A percentile compares a stretch with the other conserved stretches of the same genome.
These are phyloP conservation scores for Limnanthes douglasii DNA, from an alignment of 345 rosid species.

Conservation along the genomic window DNA sequence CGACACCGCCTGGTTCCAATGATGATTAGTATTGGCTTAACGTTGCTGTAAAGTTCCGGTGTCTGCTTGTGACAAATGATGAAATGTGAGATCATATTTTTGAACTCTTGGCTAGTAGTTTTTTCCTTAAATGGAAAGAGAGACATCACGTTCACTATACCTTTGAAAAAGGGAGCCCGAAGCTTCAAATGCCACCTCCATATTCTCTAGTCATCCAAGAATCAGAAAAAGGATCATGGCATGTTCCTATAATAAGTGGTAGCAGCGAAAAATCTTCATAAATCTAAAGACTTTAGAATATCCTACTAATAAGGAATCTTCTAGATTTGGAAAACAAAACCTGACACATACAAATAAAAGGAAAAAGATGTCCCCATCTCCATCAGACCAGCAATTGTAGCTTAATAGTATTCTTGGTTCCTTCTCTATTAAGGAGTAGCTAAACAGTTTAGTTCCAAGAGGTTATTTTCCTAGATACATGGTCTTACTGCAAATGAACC, in stretches of 20 bases:
- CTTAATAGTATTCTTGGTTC: too few relatives aligned
- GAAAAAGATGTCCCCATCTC: too few relatives aligned
- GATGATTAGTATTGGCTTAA: constrained; percentile 81
- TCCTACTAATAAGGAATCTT: too few relatives aligned
- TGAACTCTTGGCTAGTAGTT: constrained; percentile 42
- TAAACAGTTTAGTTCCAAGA: too few relatives aligned
- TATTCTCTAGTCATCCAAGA: constrained; percentile 55
- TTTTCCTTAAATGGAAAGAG: constrained; percentile 56
- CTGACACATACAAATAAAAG: too few relatives aligned
- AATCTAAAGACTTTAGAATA: constrained; percentile 8
- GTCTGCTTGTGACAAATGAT: constrained; percentile 55
- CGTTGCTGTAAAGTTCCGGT: constrained; percentile 48
- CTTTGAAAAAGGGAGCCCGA: constrained; percentile 29
- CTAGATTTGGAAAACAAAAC: too few relatives aligned
- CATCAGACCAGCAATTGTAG: too few relatives aligned
- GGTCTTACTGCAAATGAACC: too few relatives aligned
- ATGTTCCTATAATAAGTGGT: constrained; percentile 26
- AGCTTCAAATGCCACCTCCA: constrained; percentile 39
- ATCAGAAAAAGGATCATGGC: constrained; percentile 65
- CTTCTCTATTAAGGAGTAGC: too few relatives aligned
- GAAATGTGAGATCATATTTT: constrained; percentile 72
- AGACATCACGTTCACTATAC: constrained; percentile 54
- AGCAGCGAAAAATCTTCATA: constrained; percentile 10
- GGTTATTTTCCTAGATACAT: too few relatives aligned
- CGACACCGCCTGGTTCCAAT: constrained; percentile 58